Conservation (phyloP, 208 protist genomes). For the Entamoeba moshkovskii region DNA sequence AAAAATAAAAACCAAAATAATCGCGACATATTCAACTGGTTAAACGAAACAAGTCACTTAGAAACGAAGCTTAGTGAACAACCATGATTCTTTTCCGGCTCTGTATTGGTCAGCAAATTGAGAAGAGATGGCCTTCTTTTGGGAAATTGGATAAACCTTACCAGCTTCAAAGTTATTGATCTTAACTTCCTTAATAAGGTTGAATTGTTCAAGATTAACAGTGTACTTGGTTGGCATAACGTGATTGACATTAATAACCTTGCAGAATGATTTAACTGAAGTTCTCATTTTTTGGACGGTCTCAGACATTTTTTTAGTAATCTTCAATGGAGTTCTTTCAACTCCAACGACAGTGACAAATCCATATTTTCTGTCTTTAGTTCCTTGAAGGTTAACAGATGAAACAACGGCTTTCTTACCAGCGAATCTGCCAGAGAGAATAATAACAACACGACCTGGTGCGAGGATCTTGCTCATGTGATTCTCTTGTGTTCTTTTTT, state of each 20-base stretch:
- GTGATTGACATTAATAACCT: conserved; percentile 45
- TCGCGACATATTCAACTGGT: not conserved
- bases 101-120: not conserved
- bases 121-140: not conserved
- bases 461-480: conserved; percentile 28
- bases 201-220: conserved; percentile 21
- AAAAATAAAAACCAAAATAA: not conserved
- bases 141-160: not conserved
- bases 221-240: conserved; percentile 47
- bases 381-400: not conserved
- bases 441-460: conserved; percentile 39
- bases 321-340: conserved; percentile 29
- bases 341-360: conserved; percentile 48
- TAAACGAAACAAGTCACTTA: not conserved
- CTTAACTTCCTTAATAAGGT: not conserved
- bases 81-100: not conserved
- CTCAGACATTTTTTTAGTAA: conserved; percentile 35
- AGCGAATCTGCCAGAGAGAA: conserved; percentile 46
- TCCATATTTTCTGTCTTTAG: conserved; percentile 23
- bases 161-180: not conserved
- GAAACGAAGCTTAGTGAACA: not conserved
- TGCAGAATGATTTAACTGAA: conserved; percentile 44
- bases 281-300: conserved; percentile 39
- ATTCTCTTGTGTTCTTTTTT: too few species aligned
- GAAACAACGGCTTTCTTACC: conserved; percentile 50